Evolutionary conservation across 305 asterid genomes (phyloP).

Genomic region (Fraxinus platypoda): DNA sequence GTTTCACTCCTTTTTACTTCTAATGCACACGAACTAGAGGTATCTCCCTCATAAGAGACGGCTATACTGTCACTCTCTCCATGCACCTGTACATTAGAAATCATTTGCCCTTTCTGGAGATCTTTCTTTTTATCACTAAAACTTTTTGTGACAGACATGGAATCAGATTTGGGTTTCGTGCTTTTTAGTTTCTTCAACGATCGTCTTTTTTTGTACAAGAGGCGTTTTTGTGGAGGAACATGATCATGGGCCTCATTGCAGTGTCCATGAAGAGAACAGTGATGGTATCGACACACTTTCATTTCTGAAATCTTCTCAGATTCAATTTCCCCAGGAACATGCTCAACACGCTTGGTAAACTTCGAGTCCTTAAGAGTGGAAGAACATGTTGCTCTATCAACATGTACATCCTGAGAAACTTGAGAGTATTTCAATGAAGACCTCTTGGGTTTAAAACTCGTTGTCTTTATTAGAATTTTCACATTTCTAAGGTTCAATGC

Average conservation of each 20-base stretch:
- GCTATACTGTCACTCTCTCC: conserved; percentile 12
- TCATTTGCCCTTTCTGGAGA: conserved; percentile 20
- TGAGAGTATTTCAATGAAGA: conserved; percentile 23
- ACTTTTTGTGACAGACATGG: conserved; percentile 17
- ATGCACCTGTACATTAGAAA: conserved; percentile 25
- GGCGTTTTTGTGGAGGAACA: conserved; percentile 39
- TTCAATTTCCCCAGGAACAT: conserved; percentile 33
- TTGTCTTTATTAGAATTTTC: conserved; percentile 49
- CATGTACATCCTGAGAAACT: conserved; percentile 33
- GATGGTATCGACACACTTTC: conserved; percentile 71
- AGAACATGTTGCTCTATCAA: conserved; percentile 68
- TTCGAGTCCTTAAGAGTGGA: conserved; percentile 63
- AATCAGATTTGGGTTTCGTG: conserved; percentile 24
- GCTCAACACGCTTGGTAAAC: conserved; percentile 46
- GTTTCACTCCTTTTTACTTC: neutral
- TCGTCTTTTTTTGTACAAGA: conserved; percentile 37
- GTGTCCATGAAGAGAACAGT: conserved; percentile 78
- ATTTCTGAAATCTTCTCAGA: neutral
- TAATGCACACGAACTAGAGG: neutral
- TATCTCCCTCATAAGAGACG: conserved; percentile 9
- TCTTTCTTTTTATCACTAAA: conserved; percentile 33
- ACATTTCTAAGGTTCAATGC: conserved; percentile 49
- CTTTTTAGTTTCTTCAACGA: conserved; percentile 45
- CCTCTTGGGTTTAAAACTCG: conserved; percentile 62
- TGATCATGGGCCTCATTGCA: conserved; percentile 41